Conservation (phyloP, 2,329 filamentous ascomycete genomes). For the Leptographium wingfieldii region DNA sequence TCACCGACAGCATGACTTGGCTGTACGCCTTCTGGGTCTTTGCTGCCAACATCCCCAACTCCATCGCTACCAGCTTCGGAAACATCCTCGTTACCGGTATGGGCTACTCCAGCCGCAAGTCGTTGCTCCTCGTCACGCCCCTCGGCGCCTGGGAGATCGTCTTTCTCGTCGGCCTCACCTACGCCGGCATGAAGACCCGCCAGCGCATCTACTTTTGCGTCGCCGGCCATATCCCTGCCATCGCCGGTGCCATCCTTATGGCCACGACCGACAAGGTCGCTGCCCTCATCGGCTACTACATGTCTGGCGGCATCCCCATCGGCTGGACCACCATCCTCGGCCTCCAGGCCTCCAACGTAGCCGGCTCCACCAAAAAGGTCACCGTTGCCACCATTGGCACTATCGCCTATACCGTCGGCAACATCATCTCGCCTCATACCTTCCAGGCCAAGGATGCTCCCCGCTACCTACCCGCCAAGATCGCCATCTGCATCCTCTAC, state of each 20-base stretch:
- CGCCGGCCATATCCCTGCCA: background rate
- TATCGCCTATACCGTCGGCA: conserved; percentile 38
- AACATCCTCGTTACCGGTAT: conserved; percentile 8
- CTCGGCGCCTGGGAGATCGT: conserved; percentile 7
- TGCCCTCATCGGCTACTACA: conserved; percentile 4
- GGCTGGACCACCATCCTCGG: conserved; percentile 3
- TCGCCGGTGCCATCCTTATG: conserved; percentile 3
- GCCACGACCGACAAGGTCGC: background rate
- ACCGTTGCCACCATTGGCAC: conserved; percentile 41
- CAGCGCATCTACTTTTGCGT: background rate
- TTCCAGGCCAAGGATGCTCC: conserved; percentile 44
- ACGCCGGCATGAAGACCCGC: background rate
- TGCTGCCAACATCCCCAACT: conserved; percentile 9
- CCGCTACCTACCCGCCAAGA: conserved; percentile 49
- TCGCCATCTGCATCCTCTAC: conserved; percentile 31
- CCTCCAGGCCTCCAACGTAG: conserved; percentile 33
- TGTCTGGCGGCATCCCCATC: background rate
- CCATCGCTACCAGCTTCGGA: conserved; percentile 10
- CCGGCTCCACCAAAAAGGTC: conserved; percentile 44
- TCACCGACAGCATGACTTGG: conserved; percentile 11
- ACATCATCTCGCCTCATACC: conserved; percentile 40
- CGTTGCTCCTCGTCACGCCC: conserved; percentile 8
- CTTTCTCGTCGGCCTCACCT: background rate
- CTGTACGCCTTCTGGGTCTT: conserved; percentile 11
- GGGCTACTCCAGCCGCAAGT: conserved; percentile 5